Percentiles rank a stretch among this genome's conserved stretches.
These are phyloP conservation scores for Bipolaris sorokiniana DNA, from an alignment of 2,329 filamentous ascomycete genomes.

Conservation along the genomic window DNA sequence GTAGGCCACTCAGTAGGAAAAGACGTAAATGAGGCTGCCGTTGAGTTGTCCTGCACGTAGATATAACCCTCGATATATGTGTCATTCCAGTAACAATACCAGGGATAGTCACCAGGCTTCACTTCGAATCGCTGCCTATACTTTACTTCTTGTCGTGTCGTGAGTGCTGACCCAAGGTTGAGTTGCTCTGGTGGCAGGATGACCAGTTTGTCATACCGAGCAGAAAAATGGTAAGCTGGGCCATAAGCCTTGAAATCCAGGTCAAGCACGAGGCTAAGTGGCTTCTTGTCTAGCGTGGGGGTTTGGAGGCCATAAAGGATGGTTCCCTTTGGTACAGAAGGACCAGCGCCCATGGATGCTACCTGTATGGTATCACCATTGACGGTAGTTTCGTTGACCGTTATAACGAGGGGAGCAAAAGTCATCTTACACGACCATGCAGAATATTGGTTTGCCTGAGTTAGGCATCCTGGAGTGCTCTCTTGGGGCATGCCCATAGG, in stretches of 20 bases:
- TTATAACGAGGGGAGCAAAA: constrained; percentile 42
- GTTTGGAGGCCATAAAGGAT: constrained; percentile 68
- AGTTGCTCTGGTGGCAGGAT: constrained; percentile 55
- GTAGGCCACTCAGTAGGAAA: constrained; percentile 34
- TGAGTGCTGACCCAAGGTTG: constrained; percentile 29
- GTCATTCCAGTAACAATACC: constrained; percentile 73
- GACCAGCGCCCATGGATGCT: constrained; percentile 32
- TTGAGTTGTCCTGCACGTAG: constrained; percentile 63
- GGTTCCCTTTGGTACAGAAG: constrained; percentile 46
- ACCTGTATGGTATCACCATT: constrained; percentile 17
- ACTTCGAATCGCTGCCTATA: constrained; percentile 52
- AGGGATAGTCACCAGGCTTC: constrained; percentile 65
- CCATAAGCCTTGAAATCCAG: constrained; percentile 62
- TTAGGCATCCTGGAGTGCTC: constrained; percentile 58
- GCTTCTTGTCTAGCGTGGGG: constrained; percentile 58
- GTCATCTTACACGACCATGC: constrained; percentile 59
- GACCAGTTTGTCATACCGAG: constrained; percentile 69
- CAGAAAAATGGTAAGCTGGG: constrained; percentile 68
- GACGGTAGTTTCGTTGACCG: constrained; percentile 30
- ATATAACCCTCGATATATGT: constrained; percentile 72
- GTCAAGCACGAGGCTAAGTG: constrained; percentile 63
- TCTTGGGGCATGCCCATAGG: constrained; percentile 56
- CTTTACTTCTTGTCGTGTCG: constrained; percentile 30
- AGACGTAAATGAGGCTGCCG: constrained; percentile 42
- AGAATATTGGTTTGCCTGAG: constrained; percentile 51